These are phyloP conservation scores for Diplodia sapinea DNA, from an alignment of 2,329 filamentous ascomycete genomes.

Conservation along the genomic window DNA sequence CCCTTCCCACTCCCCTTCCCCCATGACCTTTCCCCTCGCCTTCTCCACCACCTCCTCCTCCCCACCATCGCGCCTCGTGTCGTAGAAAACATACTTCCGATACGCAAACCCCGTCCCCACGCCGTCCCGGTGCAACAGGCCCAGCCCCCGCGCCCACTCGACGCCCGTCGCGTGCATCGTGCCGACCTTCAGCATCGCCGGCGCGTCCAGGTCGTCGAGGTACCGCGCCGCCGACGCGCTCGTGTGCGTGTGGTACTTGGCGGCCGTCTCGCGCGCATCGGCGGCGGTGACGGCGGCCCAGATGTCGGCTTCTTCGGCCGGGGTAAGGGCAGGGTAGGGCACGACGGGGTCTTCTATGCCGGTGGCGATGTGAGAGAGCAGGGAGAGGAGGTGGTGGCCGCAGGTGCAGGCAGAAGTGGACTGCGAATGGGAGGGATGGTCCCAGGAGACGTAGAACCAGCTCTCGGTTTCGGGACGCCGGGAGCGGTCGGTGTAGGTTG, in stretches of 20 bases:
- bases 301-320: background rate
- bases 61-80: too few species aligned
- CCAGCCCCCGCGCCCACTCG: slow-evolving; percentile 36
- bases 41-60: background rate
- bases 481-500: slow-evolving; percentile 67
- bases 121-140: slow-evolving; percentile 40
- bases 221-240: slow-evolving; percentile 37
- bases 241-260: slow-evolving; percentile 9
- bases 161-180: slow-evolving; percentile 47
- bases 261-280: background rate
- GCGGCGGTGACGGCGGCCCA: slow-evolving; percentile 6
- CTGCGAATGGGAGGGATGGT: background rate
- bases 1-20: slow-evolving; percentile 55
- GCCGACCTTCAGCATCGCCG: slow-evolving; percentile 53
- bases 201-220: slow-evolving; percentile 40
- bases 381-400: background rate
- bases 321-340: slow-evolving; percentile 14
- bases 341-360: background rate
- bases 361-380: background rate
- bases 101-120: slow-evolving; percentile 44
- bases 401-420: background rate
- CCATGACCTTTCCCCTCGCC: slow-evolving; percentile 40
- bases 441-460: slow-evolving; percentile 59
- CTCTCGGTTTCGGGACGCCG: slow-evolving; percentile 67
- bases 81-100: slow-evolving; percentile 64